Evolutionary conservation across 805 yeast genomes (phyloP).

Genomic region (Wickerhamomyces chambardii): DNA sequence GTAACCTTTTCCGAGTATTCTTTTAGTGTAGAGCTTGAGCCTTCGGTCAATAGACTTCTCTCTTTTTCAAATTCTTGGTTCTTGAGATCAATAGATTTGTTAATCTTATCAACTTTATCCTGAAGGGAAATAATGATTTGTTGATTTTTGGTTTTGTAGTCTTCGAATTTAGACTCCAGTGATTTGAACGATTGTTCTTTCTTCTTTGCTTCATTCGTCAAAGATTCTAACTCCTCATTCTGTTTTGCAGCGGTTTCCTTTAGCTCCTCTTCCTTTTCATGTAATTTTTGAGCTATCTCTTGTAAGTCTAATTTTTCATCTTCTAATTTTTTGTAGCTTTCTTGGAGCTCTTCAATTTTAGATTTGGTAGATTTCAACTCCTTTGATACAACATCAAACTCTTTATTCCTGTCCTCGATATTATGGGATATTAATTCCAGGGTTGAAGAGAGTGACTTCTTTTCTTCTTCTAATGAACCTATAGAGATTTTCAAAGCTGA

Average conservation of each 20-base stretch:
- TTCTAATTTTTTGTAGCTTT: neutral
- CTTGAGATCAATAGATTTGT: conserved; percentile 27
- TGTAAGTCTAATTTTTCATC: neutral
- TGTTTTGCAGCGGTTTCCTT: neutral
- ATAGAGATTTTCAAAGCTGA: conserved; percentile 16
- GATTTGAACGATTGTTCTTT: conserved; percentile 8
- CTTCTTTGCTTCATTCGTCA: conserved; percentile 5
- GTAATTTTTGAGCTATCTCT: neutral
- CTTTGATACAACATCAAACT: conserved; percentile 9
- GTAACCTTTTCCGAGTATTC: conserved; percentile 39
- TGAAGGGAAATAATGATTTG: conserved; percentile 17
- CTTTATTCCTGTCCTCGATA: conserved; percentile 18
- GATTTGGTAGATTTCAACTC: conserved; percentile 4
- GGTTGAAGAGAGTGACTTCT: conserved; percentile 22
- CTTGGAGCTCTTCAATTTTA: neutral
- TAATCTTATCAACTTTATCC: conserved; percentile 19
- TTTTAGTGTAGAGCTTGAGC: conserved; percentile 38
- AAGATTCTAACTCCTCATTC: conserved; percentile 2
- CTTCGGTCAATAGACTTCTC: conserved; percentile 34
- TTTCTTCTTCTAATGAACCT: conserved; percentile 20
- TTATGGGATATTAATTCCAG: conserved; percentile 23
- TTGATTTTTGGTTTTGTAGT: conserved; percentile 11
- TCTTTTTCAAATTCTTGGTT: conserved; percentile 39
- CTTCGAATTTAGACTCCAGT: conserved; percentile 10
- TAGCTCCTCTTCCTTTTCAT: neutral